These are phyloP conservation scores for Eutrema heterophyllum DNA, from an alignment of 345 rosid genomes.

Conservation along the genomic window DNA sequence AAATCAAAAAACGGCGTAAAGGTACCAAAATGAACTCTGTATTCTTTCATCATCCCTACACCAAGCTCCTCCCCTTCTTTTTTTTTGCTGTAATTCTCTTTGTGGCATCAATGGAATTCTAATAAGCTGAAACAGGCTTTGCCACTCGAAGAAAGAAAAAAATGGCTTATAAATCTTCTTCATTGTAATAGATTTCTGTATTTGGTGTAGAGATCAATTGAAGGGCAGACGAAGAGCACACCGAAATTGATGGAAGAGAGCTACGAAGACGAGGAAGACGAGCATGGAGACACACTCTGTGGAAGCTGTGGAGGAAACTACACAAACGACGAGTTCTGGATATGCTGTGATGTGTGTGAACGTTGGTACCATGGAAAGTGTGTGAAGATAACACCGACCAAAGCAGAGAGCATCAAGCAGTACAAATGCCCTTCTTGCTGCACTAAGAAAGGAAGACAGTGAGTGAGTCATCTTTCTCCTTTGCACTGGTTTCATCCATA, in stretches of 20 bases:
- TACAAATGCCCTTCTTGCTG: constrained; percentile 88
- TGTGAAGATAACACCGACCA: constrained; percentile 82
- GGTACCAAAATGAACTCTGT: constrained; percentile 34
- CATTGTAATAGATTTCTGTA: background rate
- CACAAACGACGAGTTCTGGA: constrained; percentile 81
- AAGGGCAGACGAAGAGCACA: constrained; percentile 57
- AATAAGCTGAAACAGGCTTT: background rate
- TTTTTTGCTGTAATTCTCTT: background rate
- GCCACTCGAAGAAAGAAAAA: background rate
- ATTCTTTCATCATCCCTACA: background rate
- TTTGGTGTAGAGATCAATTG: constrained; percentile 52
- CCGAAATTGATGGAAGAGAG: constrained; percentile 51
- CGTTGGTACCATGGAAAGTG: constrained; percentile 92
- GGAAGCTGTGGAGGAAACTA: constrained; percentile 85
- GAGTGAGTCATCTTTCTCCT: background rate
- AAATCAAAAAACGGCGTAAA: constrained; percentile 68
- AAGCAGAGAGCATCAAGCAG: constrained; percentile 78
- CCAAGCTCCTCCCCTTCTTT: background rate
- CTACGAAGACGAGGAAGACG: constrained; percentile 75
- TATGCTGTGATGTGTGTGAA: constrained; percentile 80
- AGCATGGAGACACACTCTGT: constrained; percentile 72
- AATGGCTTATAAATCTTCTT: background rate
- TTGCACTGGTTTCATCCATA: background rate
- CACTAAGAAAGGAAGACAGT: constrained; percentile 55
- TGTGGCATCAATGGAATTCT: background rate